A percentile compares a stretch with the other conserved stretches of the same genome.
These are phyloP conservation scores for Diaporthe ampelina DNA, from an alignment of 2,329 filamentous ascomycete species.

Conservation along the genomic window DNA sequence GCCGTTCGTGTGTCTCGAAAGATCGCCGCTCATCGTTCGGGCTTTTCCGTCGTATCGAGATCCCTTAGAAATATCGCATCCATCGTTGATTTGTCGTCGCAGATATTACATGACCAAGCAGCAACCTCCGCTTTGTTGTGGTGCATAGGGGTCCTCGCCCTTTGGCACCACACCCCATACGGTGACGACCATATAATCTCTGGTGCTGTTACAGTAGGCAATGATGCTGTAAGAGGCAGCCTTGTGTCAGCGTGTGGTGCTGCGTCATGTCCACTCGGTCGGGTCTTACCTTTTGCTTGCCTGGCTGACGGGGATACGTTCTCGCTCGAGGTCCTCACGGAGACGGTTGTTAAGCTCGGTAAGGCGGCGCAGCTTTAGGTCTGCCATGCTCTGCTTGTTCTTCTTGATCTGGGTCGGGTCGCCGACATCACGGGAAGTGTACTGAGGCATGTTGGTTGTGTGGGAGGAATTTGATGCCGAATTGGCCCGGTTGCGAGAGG, in stretches of 20 bases:
- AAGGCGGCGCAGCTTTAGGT: conserved; percentile 94
- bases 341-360: conserved; percentile 97
- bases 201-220: conserved; percentile 96
- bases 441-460: conserved; percentile 70
- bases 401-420: conserved; percentile 81
- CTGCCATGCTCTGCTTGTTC: conserved; percentile 99
- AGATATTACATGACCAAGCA: conserved; percentile 88
- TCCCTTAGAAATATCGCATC: conserved; percentile 39
- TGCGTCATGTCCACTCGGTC: conserved; percentile 7
- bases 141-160: conserved; percentile 98
- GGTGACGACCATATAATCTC: conserved; percentile 98
- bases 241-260: conserved; percentile 28
- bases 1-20: conserved; percentile 39
- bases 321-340: conserved; percentile 94
- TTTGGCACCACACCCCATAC: conserved; percentile 96
- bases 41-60: conserved; percentile 35
- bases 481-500: conserved; percentile 41
- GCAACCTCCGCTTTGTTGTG: conserved; percentile 92
- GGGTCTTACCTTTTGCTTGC: conserved; percentile 83
- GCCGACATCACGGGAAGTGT: conserved; percentile 76
- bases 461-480: conserved; percentile 44
- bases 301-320: conserved; percentile 95
- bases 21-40: conserved; percentile 34
- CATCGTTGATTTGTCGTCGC: conserved; percentile 34
- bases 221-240: conserved; percentile 78